Base-by-base conservation (phyloP, 2,329 filamentous ascomycete genomes). In the Ceratocystis destructans region DNA sequence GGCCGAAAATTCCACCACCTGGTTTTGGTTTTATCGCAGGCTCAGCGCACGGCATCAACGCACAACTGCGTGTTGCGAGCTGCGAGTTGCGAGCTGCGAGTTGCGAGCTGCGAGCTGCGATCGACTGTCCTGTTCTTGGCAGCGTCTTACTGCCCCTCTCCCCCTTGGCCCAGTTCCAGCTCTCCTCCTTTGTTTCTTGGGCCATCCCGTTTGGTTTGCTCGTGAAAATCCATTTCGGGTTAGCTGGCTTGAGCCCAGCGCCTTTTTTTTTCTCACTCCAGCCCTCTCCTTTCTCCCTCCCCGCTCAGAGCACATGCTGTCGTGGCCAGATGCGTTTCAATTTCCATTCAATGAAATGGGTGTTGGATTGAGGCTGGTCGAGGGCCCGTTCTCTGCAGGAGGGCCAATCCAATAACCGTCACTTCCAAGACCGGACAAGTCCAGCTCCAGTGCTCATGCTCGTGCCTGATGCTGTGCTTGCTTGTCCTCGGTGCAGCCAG, bases 261-360 rank as follows among this genome's bases (percentile, higher is more conserved):
- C 10, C 45, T 10, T 63, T 64, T 64, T 50, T 55, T 64, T 37
- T 45, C 41, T 20, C 20, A 37, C 28, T 20, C 55, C 17, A 28
- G 12, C 33, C 20, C 15, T 25, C 45, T 62, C 64, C 17, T 66
- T 61, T 15, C 31, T 50, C 20, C 50, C 12, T 20, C 45, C 6
- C 22, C 44, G 20, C 55, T 17, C 28, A 37, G 45, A 41, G 46
- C 46, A 37, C 44, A 28, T 41, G 59, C 28, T 66, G 59, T 66
- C 59, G 64, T 57, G 59, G 64, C 64, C 37, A 25, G 37, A 22
- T 33, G 61, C 53, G 64, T 65, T 17, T 59, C 55, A 37, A 59
- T 57, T 57, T 57, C 25, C 7, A 57, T 37, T 57, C 33, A 31
- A 57, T 37, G 7, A 25, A 22, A 25, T 33, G 33, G 55, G 55